phyloP scores from a whole-genome alignment of 2,329 filamentous ascomycete species.

The Alternaria solani region DNA sequence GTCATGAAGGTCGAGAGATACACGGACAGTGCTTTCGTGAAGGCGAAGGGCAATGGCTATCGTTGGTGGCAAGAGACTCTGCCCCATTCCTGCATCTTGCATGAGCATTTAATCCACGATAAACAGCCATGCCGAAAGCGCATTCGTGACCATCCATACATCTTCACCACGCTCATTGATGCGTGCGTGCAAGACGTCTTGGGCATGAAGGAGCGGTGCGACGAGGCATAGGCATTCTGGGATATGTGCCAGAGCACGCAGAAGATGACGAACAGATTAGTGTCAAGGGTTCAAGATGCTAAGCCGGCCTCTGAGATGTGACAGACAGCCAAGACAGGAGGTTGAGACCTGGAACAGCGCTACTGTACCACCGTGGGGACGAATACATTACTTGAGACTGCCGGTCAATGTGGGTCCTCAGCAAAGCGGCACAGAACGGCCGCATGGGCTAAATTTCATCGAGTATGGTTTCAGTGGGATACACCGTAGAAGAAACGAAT shows the following conservation, averaged over 20 bases:
- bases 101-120: constrained; percentile 8
- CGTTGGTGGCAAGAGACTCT: fast-evolving
- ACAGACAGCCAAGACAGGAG: constrained; percentile 6
- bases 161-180: constrained; percentile 10
- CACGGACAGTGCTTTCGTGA: fast-evolving
- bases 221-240: not conserved
- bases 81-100: not conserved
- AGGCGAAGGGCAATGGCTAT: no score
- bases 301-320: not conserved
- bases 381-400: constrained; percentile 20
- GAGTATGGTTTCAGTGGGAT: not conserved
- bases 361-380: constrained; percentile 11
- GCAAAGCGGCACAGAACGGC: constrained; percentile 2
- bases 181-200: constrained; percentile 4
- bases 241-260: not conserved
- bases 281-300: not conserved
- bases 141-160: not conserved
- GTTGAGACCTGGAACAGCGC: constrained; percentile 6
- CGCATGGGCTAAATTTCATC: not conserved
- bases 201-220: not conserved
- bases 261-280: not conserved
- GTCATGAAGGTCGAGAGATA: not conserved
- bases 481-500: not conserved
- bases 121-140: constrained; percentile 11
- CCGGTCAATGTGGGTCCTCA: constrained; percentile 13